phyloP scores from a whole-genome alignment of 1,284 basidiomycete genomes.

The Cutaneotrichosporon dermatis region DNA sequence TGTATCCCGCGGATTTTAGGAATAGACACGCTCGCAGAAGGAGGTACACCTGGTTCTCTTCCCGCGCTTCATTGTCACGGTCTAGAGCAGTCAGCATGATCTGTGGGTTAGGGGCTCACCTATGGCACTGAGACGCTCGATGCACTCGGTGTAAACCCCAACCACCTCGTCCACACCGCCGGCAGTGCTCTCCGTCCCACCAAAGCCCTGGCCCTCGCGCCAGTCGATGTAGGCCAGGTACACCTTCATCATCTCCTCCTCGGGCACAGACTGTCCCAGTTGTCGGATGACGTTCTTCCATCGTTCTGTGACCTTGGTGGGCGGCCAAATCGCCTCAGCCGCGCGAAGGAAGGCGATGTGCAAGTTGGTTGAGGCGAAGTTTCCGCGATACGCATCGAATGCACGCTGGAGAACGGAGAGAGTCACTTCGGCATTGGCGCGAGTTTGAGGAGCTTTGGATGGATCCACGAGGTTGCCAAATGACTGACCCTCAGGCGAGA shows the following conservation, averaged over 20 bases:
- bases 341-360: constrained; percentile 41
- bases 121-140: constrained; percentile 21
- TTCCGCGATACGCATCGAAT: constrained; percentile 27
- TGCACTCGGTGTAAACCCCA: constrained; percentile 39
- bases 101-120: background rate
- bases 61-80: constrained; percentile 20
- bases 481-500: background rate
- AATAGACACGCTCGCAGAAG: constrained; percentile 51
- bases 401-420: constrained; percentile 42
- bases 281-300: constrained; percentile 42
- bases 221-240: constrained; percentile 46
- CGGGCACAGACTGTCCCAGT: constrained; percentile 19
- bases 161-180: constrained; percentile 42
- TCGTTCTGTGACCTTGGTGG: constrained; percentile 32
- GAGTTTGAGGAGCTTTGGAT: constrained; percentile 9
- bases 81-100: background rate
- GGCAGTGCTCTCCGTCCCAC: constrained; percentile 13
- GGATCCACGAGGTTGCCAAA: constrained; percentile 1
- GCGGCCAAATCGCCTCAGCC: constrained; percentile 37
- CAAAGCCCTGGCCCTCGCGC: constrained; percentile 43
- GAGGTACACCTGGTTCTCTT: constrained; percentile 46
- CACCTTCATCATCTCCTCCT: constrained; percentile 33
- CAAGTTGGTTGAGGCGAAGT: constrained; percentile 28
- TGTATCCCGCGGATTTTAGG: constrained; percentile 62
- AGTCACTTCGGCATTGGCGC: constrained; percentile 41